Percentiles rank a stretch among this genome's conserved stretches.
These are phyloP conservation scores for Pseudocercospora cruenta DNA, from an alignment of 2,329 filamentous ascomycete genomes.

Conservation along the genomic window DNA sequence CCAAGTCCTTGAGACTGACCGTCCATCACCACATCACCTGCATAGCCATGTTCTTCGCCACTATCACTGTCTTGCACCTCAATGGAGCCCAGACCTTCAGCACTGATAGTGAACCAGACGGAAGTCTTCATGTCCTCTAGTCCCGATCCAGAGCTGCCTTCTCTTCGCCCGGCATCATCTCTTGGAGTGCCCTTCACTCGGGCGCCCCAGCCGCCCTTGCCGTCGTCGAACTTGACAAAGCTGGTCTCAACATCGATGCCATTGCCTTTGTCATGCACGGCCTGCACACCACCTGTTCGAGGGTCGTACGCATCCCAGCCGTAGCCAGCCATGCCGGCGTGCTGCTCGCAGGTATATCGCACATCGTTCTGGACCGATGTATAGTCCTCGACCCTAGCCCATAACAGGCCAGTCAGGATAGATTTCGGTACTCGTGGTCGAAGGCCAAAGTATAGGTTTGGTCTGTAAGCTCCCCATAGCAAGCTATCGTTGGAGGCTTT, in stretches of 20 bases:
- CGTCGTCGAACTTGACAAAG: constrained; percentile 91
- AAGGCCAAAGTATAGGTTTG: constrained; percentile 92
- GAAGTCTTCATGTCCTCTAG: constrained; percentile 68
- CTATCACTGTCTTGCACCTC: constrained; percentile 61
- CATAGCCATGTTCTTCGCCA: constrained; percentile 59
- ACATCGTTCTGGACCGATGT: constrained; percentile 74
- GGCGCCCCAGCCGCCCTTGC: constrained; percentile 77
- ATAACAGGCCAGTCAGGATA: constrained; percentile 81
- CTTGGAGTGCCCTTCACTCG: constrained; percentile 81
- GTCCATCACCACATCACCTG: constrained; percentile 67
- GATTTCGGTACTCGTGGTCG: constrained; percentile 80
- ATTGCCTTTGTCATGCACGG: constrained; percentile 88
- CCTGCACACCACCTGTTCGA: constrained; percentile 81
- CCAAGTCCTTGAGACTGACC: constrained; percentile 75
- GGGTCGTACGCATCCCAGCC: constrained; percentile 98
- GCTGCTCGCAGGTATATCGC: constrained; percentile 93
- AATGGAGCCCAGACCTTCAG: constrained; percentile 75
- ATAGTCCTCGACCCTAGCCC: constrained; percentile 83
- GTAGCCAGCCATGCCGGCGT: constrained; percentile 91
- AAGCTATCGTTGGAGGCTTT: constrained; percentile 75
- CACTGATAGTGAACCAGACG: constrained; percentile 77
- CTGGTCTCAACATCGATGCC: constrained; percentile 87
- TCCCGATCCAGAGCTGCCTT: constrained; percentile 26
- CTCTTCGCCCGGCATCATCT: constrained; percentile 60
- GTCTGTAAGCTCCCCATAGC: constrained; percentile 93